A percentile compares a stretch with the other conserved stretches of the same genome.
These are phyloP conservation scores for Shiraia sp. DNA, from an alignment of 2,329 filamentous ascomycete species.

Conservation along the genomic window DNA sequence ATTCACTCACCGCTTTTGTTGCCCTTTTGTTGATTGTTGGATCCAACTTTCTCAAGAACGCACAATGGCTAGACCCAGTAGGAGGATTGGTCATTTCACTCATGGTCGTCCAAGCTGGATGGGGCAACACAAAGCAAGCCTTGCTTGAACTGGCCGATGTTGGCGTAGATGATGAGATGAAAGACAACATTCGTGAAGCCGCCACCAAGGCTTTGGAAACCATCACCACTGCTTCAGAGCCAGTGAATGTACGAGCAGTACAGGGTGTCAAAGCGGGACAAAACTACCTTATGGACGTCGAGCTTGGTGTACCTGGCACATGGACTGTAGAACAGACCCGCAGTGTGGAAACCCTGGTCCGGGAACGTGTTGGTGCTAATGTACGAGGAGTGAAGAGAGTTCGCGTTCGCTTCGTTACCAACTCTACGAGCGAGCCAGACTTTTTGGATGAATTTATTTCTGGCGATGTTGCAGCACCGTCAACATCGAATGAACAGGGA, in stretches of 20 bases:
- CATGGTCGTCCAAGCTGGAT: conserved; percentile 90
- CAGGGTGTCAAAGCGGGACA: conserved; percentile 94
- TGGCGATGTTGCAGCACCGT: conserved; percentile 30
- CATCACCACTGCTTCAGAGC: conserved; percentile 54
- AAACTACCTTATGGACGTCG: conserved; percentile 91
- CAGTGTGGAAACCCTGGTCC: conserved; percentile 72
- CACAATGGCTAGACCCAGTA: conserved; percentile 91
- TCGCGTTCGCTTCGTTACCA: conserved; percentile 79
- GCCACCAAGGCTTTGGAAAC: conserved; percentile 44
- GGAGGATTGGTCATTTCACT: conserved; percentile 90
- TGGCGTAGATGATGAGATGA: conserved; percentile 83
- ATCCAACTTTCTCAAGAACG: conserved; percentile 82
- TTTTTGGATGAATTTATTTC: conserved; percentile 71
- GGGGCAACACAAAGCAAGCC: conserved; percentile 79
- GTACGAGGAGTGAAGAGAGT: conserved; percentile 84
- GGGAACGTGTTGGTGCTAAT: conserved; percentile 72
- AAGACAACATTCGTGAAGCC: conserved; percentile 69
- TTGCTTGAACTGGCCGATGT: conserved; percentile 90
- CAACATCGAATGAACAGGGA: conserved; percentile 33
- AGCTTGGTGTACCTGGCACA: conserved; percentile 74
- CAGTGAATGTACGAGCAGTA: conserved; percentile 74
- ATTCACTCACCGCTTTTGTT: conserved; percentile 93
- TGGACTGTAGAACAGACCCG: conserved; percentile 76
- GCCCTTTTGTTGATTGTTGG: conserved; percentile 87
- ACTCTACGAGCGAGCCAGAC: conserved; percentile 59